A percentile compares a stretch with the other conserved stretches of the same genome.
These are phyloP conservation scores for Aschersonia sp. DNA, from an alignment of 2,329 filamentous ascomycete genomes.

Conservation along the genomic window DNA sequence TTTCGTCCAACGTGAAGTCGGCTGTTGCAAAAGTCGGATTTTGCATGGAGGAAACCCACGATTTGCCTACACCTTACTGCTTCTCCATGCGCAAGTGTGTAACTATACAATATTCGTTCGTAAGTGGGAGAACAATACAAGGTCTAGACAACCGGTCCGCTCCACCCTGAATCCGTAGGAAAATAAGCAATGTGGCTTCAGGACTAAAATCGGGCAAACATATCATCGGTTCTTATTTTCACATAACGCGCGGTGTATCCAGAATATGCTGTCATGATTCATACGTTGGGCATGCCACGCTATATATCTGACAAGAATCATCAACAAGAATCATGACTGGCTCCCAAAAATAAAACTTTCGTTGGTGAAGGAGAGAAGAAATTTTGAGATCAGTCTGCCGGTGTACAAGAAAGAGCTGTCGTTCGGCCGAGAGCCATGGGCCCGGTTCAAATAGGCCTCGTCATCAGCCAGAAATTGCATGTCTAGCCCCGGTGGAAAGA, in stretches of 20 bases:
- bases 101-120: constrained; percentile 42
- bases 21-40: not conserved
- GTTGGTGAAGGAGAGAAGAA: constrained; percentile 38
- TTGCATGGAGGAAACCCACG: constrained; percentile 25
- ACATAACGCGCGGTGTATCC: not conserved
- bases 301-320: too few relatives aligned
- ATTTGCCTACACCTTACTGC: constrained; percentile 47
- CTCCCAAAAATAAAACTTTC: constrained; percentile 30
- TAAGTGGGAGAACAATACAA: constrained; percentile 46
- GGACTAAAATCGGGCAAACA: constrained; percentile 53
- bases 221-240: constrained; percentile 9
- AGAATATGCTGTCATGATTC: not conserved
- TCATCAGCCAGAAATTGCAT: constrained; percentile 29
- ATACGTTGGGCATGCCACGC: not conserved
- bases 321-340: not conserved
- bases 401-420: constrained; percentile 36
- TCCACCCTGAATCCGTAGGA: constrained; percentile 49
- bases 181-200: constrained; percentile 32
- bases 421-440: constrained; percentile 29
- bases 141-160: constrained; percentile 55
- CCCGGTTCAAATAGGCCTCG: constrained; percentile 28
- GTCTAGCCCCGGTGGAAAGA: constrained; percentile 16
- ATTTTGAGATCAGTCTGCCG: constrained; percentile 36
- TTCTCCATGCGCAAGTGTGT: constrained; percentile 41
- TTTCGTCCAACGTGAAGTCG: not conserved